Evolutionary conservation across 2,329 filamentous ascomycete species (phyloP), one percentile per base, ranked within the genome.

Genomic region (Rhinocladiella similis): DNA sequence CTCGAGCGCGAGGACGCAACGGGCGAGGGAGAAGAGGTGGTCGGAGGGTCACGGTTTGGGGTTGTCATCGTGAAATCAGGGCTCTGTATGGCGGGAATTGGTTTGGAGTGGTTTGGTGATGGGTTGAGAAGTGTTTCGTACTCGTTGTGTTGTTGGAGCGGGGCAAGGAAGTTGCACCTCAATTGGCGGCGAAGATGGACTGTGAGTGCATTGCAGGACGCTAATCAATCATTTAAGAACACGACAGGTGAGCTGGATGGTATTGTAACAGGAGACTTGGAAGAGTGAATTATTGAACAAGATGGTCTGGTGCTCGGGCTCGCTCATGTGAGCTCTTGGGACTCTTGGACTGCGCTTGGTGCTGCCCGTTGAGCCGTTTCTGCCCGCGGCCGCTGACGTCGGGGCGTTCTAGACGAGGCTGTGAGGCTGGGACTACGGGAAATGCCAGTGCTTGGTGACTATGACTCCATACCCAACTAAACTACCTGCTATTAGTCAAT

Each of bases 1-100:
- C 59, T 63, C n/a, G 61, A 58, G n/a, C 61, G 51, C 20, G 59
- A 58, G 29, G 61, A 60, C 33, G 46, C 50, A 22, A 52, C 35
- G 25, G 53, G 39, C 14, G 56, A 57, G 29, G 60, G 48, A 45
- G 60, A 54, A 43, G 57, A 60, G 20, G 47, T 48, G 41, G 53
- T 39, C 41, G 56, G 56, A 43, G 56, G 56, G 13, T 62, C 59
- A 45, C 51, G 50, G 54, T 52, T 52, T 25, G 59, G 59, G 27
- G 59, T 57, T 42, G 59, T 46, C 59, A 62, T 62, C 10, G 6
- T 35, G 41, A n/a, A n/a, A n/a, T n/a, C n/a, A n/a, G 3, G 14
- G 14, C 6, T 25, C 25, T 46, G 43, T 46, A 46, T 9, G 19
- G 12, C 4, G 43, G 6, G 2, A 16, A 1, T 19, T 27, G 25